phyloP scores from a whole-genome alignment of 2,329 filamentous ascomycete genomes.

The Cyanodermella asteris region DNA sequence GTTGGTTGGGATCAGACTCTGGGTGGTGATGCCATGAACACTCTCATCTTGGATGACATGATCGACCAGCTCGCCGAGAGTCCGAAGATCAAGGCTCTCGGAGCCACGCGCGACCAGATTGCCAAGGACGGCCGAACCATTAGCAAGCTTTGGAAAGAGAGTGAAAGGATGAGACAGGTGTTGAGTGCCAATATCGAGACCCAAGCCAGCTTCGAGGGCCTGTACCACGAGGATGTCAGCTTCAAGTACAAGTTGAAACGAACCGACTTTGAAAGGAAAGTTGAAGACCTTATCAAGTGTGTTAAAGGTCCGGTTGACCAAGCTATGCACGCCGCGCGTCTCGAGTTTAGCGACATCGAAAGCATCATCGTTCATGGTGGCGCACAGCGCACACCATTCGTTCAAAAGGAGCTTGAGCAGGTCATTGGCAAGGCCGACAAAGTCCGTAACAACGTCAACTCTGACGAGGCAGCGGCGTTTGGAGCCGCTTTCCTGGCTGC shows the following conservation, averaged over 20 bases:
- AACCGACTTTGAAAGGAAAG: conserved; percentile 58
- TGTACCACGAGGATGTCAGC: conserved; percentile 69
- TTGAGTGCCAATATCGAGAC: conserved; percentile 84
- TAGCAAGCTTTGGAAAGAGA: conserved; percentile 82
- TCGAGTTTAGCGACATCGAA: conserved; percentile 56
- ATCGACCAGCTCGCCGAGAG: conserved; percentile 55
- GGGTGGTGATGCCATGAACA: conserved; percentile 75
- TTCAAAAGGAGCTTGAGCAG: conserved; percentile 71
- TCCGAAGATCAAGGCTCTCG: conserved; percentile 26
- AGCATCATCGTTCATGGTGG: conserved; percentile 89
- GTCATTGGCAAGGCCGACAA: conserved; percentile 51
- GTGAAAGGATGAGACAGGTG: conserved; percentile 67
- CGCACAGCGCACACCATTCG: conserved; percentile 73
- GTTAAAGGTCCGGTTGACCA: conserved; percentile 48
- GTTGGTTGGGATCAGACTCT: conserved; percentile 75
- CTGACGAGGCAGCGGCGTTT: conserved; percentile 89
- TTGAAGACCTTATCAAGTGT: conserved; percentile 43
- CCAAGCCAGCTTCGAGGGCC: conserved; percentile 57
- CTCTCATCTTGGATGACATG: conserved; percentile 76
- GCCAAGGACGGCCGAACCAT: conserved; percentile 61
- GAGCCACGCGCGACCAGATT: conserved; percentile 39
- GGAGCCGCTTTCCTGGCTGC: conserved; percentile 89
- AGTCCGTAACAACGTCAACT: conserved; percentile 83
- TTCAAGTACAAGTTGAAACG: conserved; percentile 80
- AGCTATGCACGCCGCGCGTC: conserved; percentile 50